Evolutionary conservation across 805 yeast species (phyloP), one percentile per base, ranked within the genome.

Genomic region (Sugiyamaella americana): DNA sequence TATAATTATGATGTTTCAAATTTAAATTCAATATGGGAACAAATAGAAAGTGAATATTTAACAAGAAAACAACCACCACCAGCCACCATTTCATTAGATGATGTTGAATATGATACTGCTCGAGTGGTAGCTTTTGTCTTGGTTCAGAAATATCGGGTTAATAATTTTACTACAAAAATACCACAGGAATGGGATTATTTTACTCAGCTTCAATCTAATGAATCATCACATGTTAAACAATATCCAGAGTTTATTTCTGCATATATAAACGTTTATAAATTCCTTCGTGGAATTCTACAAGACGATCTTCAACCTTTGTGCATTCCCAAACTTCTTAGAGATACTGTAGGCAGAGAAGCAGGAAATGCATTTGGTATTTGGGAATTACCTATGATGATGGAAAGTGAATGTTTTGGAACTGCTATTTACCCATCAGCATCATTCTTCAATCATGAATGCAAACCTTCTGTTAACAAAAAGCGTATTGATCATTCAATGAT

Each of bases 361-460:
- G 81, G 83, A 13, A 81, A 81, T 57, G 81, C 86, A 0, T 81
- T 81, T 61, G 87, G 87, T 1, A 77, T 80, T 19, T 79, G 86
- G 84, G 77, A 80, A 41, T 60, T 55, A 4, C 61, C 68, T 13
- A 52, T 64, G 2, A 62, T 53, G 4, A 63, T 59, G 2, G 66
- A 66, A 1, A 54, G 62, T 8, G 83, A 76, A 49, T 79, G 74
- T 52, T 67, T 79, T 43, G 87, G 87, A 0, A 78, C 78, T 51
- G 72, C 76, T 34, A 70, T 81, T 2, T 76, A 70, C 48, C 84
- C 86, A 0, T 71, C 74, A 23, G 85, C 82, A 0, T 81, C 87
- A 2, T 80, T 68, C 54, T 81, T 81, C 69, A 81, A 81, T 56
- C 87, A 81, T 58, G 55, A 83, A 2, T 81, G 87, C 60, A 60